These are phyloP conservation scores for Diaporthe nobilis DNA, from an alignment of 2,329 filamentous ascomycete species.

Conservation along the genomic window DNA sequence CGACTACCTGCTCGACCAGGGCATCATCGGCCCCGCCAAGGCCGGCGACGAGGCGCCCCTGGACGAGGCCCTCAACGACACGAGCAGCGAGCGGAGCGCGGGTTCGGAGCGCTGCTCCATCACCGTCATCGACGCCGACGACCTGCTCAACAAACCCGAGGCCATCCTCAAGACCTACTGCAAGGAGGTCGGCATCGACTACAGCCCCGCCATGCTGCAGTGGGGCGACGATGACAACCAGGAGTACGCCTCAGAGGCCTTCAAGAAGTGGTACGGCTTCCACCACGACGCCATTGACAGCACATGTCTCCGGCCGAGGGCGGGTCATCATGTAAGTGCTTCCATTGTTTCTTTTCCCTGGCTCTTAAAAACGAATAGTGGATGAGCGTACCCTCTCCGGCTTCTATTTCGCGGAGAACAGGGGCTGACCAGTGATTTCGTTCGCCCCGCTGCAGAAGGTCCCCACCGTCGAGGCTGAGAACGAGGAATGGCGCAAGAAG, in stretches of 20 bases:
- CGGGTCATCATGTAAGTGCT: slow-evolving; percentile 70
- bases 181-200: slow-evolving; percentile 83
- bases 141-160: slow-evolving; percentile 88
- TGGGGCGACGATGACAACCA: slow-evolving; percentile 86
- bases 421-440: slow-evolving; percentile 8
- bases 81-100: slow-evolving; percentile 26
- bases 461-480: slow-evolving; percentile 74
- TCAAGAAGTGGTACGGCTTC: slow-evolving; percentile 98
- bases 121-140: slow-evolving; percentile 93
- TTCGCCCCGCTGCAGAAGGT: slow-evolving; percentile 63
- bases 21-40: slow-evolving; percentile 78
- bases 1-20: slow-evolving; percentile 81
- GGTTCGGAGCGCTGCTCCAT: slow-evolving; percentile 58
- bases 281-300: slow-evolving; percentile 95
- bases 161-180: slow-evolving; percentile 85
- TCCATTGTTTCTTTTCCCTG: not conserved
- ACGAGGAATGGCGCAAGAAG: slow-evolving; percentile 80
- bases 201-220: slow-evolving; percentile 81
- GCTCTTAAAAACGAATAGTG: not conserved
- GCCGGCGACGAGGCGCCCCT: slow-evolving; percentile 57
- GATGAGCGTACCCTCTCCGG: not conserved
- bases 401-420: not conserved
- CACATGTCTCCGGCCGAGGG: slow-evolving; percentile 79
- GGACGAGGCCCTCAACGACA: slow-evolving; percentile 46
- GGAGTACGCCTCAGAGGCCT: slow-evolving; percentile 76